Evolutionary conservation across 139 green algal species (phyloP).

Genomic region (Micromonas pusilla): DNA sequence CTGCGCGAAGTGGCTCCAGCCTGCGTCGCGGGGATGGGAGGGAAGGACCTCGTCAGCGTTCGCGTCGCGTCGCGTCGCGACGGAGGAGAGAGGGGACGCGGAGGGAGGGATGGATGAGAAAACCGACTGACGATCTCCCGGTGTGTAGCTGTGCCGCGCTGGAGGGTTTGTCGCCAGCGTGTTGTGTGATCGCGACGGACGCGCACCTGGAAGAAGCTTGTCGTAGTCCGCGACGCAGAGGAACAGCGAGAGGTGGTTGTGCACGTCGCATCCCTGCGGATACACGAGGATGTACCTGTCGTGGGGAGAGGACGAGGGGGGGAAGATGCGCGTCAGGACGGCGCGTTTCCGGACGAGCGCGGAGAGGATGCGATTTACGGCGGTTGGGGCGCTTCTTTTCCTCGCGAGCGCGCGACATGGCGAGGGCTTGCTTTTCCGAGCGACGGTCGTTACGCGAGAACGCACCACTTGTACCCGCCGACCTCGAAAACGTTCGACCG

Average conservation of each 20-base stretch:
- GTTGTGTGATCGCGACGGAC: too few species aligned
- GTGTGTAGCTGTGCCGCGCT: too few species aligned
- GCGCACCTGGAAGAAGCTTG: conserved; percentile 89
- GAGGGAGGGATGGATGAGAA: too few species aligned
- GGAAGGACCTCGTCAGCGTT: not conserved
- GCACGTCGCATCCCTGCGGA: conserved; percentile 92
- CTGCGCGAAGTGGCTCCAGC: conserved; percentile 96
- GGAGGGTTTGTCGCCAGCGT: too few species aligned
- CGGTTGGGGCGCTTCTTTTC: too few species aligned
- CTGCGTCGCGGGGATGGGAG: conserved; percentile 37
- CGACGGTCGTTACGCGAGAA: not conserved
- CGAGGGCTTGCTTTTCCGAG: not conserved
- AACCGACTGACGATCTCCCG: too few species aligned
- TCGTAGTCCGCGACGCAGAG: conserved; percentile 98
- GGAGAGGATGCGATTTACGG: not conserved
- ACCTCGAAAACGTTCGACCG: conserved; percentile 87
- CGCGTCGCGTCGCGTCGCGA: too few species aligned
- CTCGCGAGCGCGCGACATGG: too few species aligned
- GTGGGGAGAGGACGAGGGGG: not conserved
- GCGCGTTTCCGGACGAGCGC: not conserved
- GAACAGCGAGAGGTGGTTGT: conserved; percentile 96
- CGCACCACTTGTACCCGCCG: conserved; percentile 88
- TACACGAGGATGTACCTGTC: conserved; percentile 95
- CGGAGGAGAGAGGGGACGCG: too few species aligned
- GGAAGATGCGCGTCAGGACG: not conserved